Conservation (phyloP, 1,284 basidiomycete genomes). For the Laetiporus sulphureus region DNA sequence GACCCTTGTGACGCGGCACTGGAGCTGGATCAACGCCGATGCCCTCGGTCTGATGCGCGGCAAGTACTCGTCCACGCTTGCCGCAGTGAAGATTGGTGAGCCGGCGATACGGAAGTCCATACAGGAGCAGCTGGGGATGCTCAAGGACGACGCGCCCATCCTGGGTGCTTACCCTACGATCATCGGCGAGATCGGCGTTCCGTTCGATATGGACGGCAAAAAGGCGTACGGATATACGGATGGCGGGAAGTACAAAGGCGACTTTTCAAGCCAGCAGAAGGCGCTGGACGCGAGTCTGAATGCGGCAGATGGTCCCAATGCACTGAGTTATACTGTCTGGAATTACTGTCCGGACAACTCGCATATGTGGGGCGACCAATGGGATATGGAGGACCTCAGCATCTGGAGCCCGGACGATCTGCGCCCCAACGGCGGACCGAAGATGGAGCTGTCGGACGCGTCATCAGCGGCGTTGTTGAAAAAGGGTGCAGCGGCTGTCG, state of each 20-base stretch:
- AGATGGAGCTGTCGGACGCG: constrained; percentile 23
- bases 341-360: constrained; percentile 78
- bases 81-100: constrained; percentile 75
- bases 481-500: constrained; percentile 11
- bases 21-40: constrained; percentile 98
- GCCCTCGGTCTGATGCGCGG: constrained; percentile 86
- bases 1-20: constrained; percentile 77
- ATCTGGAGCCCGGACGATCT: constrained; percentile 82
- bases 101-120: constrained; percentile 76
- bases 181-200: constrained; percentile 94
- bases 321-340: constrained; percentile 86
- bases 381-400: constrained; percentile 96
- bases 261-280: constrained; percentile 76
- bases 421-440: constrained; percentile 24
- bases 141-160: constrained; percentile 68
- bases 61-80: constrained; percentile 71
- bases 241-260: constrained; percentile 67
- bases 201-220: constrained; percentile 87
- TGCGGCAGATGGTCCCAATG: constrained; percentile 81
- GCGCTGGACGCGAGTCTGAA: constrained; percentile 93
- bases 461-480: constrained; percentile 26
- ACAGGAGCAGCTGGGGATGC: constrained; percentile 77
- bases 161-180: constrained; percentile 83
- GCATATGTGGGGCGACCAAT: constrained; percentile 91
- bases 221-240: constrained; percentile 81